These are phyloP conservation scores for Uronychia binucleata DNA, from an alignment of 73 alveolate species.

Conservation along the genomic window DNA sequence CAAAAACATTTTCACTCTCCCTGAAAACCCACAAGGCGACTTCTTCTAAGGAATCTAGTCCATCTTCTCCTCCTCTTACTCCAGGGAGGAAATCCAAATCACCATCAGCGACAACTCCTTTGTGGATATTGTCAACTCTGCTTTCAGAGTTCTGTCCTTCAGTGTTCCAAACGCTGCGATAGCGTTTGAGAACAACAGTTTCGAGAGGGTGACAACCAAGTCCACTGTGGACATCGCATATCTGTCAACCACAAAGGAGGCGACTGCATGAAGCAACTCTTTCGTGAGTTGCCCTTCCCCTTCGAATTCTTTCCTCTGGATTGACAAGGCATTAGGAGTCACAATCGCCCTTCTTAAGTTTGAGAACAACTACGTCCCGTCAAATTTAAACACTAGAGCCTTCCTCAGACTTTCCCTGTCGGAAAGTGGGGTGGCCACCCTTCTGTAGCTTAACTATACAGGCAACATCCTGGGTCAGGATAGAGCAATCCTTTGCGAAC, in stretches of 20 bases:
- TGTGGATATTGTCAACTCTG: slow-evolving; percentile 7
- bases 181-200: background rate
- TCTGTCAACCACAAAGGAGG: background rate
- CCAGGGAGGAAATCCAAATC: slow-evolving; percentile 14
- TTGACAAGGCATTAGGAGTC: background rate
- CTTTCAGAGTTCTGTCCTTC: slow-evolving; percentile 1
- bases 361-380: background rate
- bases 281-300: background rate
- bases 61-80: slow-evolving; percentile 6
- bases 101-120: slow-evolving; percentile 2
- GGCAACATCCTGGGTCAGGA: background rate
- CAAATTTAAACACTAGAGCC: slow-evolving; percentile 6
- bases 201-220: slow-evolving; percentile 10
- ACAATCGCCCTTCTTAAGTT: background rate
- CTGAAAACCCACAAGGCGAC: background rate
- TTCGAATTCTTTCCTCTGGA: background rate
- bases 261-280: background rate
- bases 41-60: slow-evolving; percentile 4
- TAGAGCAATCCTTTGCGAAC: slow-evolving; percentile 18
- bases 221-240: background rate
- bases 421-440: slow-evolving; percentile 8
- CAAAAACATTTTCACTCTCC: background rate
- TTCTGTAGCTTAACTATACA: slow-evolving; percentile 1
- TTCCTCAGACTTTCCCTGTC: slow-evolving; percentile 4
- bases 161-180: slow-evolving; percentile 4